These are phyloP conservation scores for Populus euphratica DNA, from an alignment of 345 rosid species.

Conservation along the genomic window DNA sequence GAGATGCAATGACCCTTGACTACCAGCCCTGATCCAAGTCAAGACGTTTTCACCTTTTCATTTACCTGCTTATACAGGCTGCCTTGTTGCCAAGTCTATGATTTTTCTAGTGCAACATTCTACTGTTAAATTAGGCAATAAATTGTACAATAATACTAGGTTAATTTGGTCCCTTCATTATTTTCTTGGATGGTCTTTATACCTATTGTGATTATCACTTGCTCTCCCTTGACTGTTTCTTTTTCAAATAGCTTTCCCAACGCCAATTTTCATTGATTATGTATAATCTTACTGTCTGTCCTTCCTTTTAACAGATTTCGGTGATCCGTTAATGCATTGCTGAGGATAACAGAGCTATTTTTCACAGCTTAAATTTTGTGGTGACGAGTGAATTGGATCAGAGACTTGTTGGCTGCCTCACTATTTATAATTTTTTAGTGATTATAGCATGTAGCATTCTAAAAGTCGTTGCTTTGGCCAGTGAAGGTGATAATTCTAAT, in stretches of 20 bases:
- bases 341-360: background rate
- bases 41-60: background rate
- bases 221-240: background rate
- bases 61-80: background rate
- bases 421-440: background rate
- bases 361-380: background rate
- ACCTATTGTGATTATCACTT: background rate
- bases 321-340: conserved; percentile 5
- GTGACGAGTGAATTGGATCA: background rate
- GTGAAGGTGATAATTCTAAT: background rate
- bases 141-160: no score
- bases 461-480: background rate
- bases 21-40: background rate
- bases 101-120: background rate
- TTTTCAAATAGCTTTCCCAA: background rate
- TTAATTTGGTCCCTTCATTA: background rate
- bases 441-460: background rate
- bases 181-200: background rate
- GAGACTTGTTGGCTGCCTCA: background rate
- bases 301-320: conserved; percentile 14
- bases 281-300: background rate
- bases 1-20: background rate
- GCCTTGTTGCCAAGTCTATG: conserved; percentile 1
- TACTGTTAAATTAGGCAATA: background rate
- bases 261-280: background rate